Percentiles rank a stretch among this genome's conserved stretches.
These are phyloP conservation scores for Acidiella bohemica DNA, from an alignment of 495 filamentous ascomycete species.

Conservation along the genomic window DNA sequence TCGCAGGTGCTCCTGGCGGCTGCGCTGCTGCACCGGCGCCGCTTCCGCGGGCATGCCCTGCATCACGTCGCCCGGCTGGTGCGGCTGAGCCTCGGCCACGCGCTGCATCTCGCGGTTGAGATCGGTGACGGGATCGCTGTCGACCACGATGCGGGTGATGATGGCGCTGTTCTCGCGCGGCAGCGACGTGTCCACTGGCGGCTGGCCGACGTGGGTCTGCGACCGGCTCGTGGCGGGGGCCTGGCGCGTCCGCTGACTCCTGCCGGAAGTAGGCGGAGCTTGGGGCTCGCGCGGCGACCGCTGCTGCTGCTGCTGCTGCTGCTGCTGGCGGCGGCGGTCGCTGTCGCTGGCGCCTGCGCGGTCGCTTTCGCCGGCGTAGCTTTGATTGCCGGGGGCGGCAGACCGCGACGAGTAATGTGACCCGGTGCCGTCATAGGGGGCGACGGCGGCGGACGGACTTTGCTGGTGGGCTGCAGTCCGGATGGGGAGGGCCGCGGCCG, in stretches of 20 bases:
- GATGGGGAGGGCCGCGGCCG: slow-evolving; percentile 34
- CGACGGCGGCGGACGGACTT: slow-evolving; percentile 5
- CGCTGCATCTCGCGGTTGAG: slow-evolving; percentile 64
- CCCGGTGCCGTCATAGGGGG: no score
- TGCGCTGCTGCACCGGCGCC: slow-evolving; percentile 45
- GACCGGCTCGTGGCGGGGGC: slow-evolving; percentile 32
- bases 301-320: no score
- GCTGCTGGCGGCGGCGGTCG: slow-evolving; percentile 30
- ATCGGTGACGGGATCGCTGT: slow-evolving; percentile 68
- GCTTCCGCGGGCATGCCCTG: slow-evolving; percentile 49
- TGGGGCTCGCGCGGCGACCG: slow-evolving; percentile 27
- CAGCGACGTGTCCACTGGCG: slow-evolving; percentile 33
- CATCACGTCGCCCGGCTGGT: slow-evolving; percentile 34
- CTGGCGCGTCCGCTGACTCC: slow-evolving; percentile 21
- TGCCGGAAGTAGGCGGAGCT: slow-evolving; percentile 29
- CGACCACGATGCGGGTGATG: slow-evolving; percentile 63
- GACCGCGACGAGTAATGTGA: background rate
- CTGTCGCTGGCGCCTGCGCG: slow-evolving; percentile 16
- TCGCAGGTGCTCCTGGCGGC: slow-evolving; percentile 63
- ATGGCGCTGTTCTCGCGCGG: slow-evolving; percentile 55
- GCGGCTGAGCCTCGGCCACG: slow-evolving; percentile 46
- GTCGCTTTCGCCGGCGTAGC: slow-evolving; percentile 20
- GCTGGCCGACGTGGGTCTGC: slow-evolving; percentile 30
- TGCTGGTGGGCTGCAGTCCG: slow-evolving; percentile 48
- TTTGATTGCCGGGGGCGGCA: no score